phyloP scores from a whole-genome alignment of 495 filamentous ascomycete species.

The Aspergillus diversus region DNA sequence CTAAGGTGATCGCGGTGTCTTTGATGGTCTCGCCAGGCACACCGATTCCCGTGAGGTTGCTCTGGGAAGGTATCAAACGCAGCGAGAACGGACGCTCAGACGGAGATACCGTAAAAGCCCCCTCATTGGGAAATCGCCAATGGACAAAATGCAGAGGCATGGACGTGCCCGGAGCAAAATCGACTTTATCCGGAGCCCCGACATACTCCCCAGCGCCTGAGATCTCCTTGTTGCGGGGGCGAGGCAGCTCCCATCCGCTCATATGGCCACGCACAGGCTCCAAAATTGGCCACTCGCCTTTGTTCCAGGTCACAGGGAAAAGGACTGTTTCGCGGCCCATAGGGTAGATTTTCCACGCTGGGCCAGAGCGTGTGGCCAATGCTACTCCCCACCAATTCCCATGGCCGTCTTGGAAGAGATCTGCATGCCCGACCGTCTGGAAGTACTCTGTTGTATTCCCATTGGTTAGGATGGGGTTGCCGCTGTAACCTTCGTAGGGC shows the following conservation, averaged over 20 bases:
- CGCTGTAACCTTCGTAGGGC: constrained; percentile 46
- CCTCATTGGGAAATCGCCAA: constrained; percentile 20
- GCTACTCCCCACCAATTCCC: constrained; percentile 58
- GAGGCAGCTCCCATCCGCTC: constrained; percentile 20
- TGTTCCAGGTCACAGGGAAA: constrained; percentile 54
- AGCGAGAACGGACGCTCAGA: constrained; percentile 19
- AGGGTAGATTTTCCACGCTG: constrained; percentile 48
- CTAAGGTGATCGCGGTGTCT: constrained; percentile 13
- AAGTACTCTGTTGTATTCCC: constrained; percentile 26
- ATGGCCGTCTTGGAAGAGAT: constrained; percentile 43
- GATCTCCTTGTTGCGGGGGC: background rate
- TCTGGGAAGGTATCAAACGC: constrained; percentile 12
- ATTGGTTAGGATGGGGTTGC: constrained; percentile 28
- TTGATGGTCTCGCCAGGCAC: constrained; percentile 9
- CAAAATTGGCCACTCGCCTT: constrained; percentile 27
- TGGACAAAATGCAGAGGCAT: constrained; percentile 25
- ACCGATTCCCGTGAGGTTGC: constrained; percentile 15
- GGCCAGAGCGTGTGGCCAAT: constrained; percentile 48
- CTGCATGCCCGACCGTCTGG: constrained; percentile 30
- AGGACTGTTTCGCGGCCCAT: constrained; percentile 63
- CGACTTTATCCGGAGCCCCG: constrained; percentile 22
- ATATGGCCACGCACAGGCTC: constrained; percentile 33
- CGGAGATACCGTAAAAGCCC: constrained; percentile 23
- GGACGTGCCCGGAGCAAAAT: constrained; percentile 21
- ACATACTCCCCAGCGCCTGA: constrained; percentile 19